phyloP scores from a whole-genome alignment of 768 basidiomycete species.

The Podaxis sp. region DNA sequence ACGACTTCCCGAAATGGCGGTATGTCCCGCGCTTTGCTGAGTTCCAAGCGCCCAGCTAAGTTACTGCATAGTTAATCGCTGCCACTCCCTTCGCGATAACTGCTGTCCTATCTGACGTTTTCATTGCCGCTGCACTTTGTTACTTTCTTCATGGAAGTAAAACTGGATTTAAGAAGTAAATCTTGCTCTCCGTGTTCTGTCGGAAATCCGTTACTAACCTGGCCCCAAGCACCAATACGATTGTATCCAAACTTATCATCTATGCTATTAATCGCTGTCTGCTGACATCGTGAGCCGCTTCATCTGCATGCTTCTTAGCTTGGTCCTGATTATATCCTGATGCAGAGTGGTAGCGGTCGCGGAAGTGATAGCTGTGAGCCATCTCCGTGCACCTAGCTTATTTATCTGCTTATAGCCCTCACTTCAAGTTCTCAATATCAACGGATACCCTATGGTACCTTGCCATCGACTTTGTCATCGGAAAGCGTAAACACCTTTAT shows the following conservation, averaged over 20 bases:
- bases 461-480: constrained; percentile 45
- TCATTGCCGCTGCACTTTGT: constrained; percentile 43
- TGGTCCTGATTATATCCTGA: neutral
- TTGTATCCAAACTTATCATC: constrained; percentile 43
- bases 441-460: constrained; percentile 37
- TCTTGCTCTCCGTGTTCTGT: neutral
- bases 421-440: constrained; percentile 26
- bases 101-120: constrained; percentile 44
- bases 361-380: constrained; percentile 38
- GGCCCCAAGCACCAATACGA: constrained; percentile 35
- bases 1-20: constrained; percentile 34
- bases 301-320: neutral
- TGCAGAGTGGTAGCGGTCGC: constrained; percentile 34
- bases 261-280: constrained; percentile 52
- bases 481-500: constrained; percentile 36
- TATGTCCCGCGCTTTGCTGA: constrained; percentile 17
- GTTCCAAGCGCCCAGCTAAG: neutral
- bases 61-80: constrained; percentile 32
- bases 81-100: constrained; percentile 45
- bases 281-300: constrained; percentile 41
- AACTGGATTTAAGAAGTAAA: constrained; percentile 35
- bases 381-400: neutral
- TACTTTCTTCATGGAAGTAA: constrained; percentile 39
- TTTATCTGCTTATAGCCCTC: neutral
- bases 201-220: neutral